Conservation (phyloP, 306 rosid genomes). For the Dalbergia cultrata region DNA sequence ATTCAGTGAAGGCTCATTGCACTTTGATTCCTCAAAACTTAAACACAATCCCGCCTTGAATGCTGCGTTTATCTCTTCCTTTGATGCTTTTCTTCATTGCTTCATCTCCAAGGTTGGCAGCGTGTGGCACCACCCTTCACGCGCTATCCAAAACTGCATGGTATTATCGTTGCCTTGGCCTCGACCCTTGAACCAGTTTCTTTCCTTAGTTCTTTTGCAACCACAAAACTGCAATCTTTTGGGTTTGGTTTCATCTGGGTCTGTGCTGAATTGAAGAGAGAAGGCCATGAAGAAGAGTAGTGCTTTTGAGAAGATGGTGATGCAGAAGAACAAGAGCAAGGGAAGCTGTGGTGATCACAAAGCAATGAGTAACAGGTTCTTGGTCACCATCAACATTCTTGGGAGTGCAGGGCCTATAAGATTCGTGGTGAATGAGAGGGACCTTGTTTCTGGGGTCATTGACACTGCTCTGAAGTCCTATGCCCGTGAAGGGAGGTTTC, state of each 20-base stretch:
- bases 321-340: constrained; percentile 48
- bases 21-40: constrained; percentile 20
- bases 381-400: constrained; percentile 73
- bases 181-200: constrained; percentile 43
- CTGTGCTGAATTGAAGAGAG: not conserved
- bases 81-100: constrained; percentile 45
- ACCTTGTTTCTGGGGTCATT: constrained; percentile 73
- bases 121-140: constrained; percentile 37
- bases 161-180: constrained; percentile 52
- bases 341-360: constrained; percentile 10
- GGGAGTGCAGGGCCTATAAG: constrained; percentile 95
- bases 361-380: constrained; percentile 54
- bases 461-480: constrained; percentile 77
- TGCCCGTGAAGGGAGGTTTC: constrained; percentile 90
- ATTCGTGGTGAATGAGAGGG: constrained; percentile 75
- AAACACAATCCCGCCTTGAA: constrained; percentile 29
- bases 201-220: not conserved
- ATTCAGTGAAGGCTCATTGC: not conserved
- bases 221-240: constrained; percentile 27
- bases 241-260: constrained; percentile 30
- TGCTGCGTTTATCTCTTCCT: constrained; percentile 42
- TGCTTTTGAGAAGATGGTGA: constrained; percentile 37
- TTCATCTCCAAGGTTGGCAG: constrained; percentile 23
- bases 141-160: constrained; percentile 37
- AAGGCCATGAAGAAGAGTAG: constrained; percentile 39